These are phyloP conservation scores for Funneliformis caledonium DNA, from an alignment of 371 early-diverging fungal species.

Conservation along the genomic window DNA sequence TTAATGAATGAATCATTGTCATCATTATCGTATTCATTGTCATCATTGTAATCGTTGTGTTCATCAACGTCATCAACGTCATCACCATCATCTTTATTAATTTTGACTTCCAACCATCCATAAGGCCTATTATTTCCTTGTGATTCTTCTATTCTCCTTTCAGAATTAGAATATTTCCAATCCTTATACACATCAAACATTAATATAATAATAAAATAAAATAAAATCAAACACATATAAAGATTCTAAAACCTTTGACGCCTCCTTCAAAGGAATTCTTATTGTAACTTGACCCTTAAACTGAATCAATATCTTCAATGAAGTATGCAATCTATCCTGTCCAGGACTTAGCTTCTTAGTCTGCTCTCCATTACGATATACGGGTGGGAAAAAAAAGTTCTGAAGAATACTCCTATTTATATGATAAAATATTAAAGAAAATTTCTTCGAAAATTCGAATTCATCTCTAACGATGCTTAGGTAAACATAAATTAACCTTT, in stretches of 20 bases:
- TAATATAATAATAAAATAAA: not conserved
- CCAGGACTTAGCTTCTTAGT: constrained; percentile 62
- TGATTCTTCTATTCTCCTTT: constrained; percentile 52
- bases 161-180: constrained; percentile 61
- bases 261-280: constrained; percentile 75
- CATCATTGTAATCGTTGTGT: too few species aligned
- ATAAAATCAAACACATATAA: not conserved
- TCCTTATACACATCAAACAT: constrained; percentile 53
- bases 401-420: constrained; percentile 62
- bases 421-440: not conserved
- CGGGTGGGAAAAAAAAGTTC: constrained; percentile 76
- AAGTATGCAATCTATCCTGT: constrained; percentile 59
- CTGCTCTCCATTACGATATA: constrained; percentile 60
- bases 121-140: constrained; percentile 60
- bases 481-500: constrained; percentile 50
- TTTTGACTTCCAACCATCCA: constrained; percentile 82
- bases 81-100: constrained; percentile 44
- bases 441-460: not conserved
- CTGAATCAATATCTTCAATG: constrained; percentile 68
- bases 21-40: too few species aligned
- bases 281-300: constrained; percentile 68
- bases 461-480: not conserved
- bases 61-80: too few species aligned
- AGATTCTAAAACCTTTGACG: constrained; percentile 64
- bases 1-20: constrained; percentile 54